These are phyloP conservation scores for Entomortierella beljakovae DNA, from an alignment of 192 early-diverging fungal genomes.

Conservation along the genomic window DNA sequence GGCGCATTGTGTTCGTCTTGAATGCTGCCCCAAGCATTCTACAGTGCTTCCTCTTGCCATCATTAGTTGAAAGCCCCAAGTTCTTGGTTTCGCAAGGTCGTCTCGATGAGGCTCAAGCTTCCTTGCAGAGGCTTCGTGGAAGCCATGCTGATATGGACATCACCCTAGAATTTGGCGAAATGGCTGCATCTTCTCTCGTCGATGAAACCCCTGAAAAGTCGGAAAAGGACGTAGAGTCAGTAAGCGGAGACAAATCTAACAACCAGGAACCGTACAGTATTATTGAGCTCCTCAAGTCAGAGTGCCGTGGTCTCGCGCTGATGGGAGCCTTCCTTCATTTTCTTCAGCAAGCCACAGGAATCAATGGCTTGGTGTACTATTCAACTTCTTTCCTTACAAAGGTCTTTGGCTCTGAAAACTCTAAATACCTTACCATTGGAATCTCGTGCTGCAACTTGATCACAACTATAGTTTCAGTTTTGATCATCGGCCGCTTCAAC, in stretches of 20 bases:
- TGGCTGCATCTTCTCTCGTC: constrained; percentile 59
- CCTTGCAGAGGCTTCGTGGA: constrained; percentile 63
- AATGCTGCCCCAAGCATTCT: constrained; percentile 70
- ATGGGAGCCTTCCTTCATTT: constrained; percentile 75
- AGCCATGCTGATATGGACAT: constrained; percentile 50
- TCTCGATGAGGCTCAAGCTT: constrained; percentile 64
- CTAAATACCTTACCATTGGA: constrained; percentile 71
- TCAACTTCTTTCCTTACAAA: constrained; percentile 61
- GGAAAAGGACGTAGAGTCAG: not conserved
- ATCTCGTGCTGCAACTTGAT: constrained; percentile 67
- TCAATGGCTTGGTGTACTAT: constrained; percentile 89
- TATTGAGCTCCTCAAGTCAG: constrained; percentile 22
- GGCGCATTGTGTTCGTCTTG: constrained; percentile 78
- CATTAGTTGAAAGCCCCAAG: constrained; percentile 79
- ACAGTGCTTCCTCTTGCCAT: constrained; percentile 68
- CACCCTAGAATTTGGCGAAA: constrained; percentile 69
- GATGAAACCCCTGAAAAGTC: constrained; percentile 3
- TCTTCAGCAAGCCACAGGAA: constrained; percentile 85
- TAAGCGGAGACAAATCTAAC: not conserved
- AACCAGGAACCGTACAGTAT: constrained; percentile 15
- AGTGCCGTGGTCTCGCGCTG: constrained; percentile 69
- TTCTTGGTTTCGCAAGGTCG: constrained; percentile 71
- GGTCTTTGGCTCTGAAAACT: constrained; percentile 76
- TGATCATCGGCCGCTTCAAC: constrained; percentile 73
- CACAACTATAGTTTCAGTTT: constrained; percentile 64